Percentiles rank a stretch among this genome's conserved stretches.
phyloP scores from a whole-genome alignment of 805 yeast genomes.

The Pichia exigua region DNA sequence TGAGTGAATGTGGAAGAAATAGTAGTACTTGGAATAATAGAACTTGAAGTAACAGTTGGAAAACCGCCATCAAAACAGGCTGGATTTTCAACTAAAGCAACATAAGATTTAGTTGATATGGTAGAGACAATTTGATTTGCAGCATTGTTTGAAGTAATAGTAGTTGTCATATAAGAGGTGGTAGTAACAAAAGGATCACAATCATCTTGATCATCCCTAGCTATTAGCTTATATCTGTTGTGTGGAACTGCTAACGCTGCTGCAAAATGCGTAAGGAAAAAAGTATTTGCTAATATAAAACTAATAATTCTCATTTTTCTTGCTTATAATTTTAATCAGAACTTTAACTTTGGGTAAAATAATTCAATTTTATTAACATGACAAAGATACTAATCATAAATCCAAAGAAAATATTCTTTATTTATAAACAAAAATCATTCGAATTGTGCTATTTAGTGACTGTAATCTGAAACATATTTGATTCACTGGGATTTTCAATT shows the following conservation, averaged over 20 bases:
- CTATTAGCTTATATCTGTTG: not conserved
- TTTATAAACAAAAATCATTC: not conserved
- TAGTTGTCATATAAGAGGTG: not conserved
- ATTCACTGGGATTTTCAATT: not conserved
- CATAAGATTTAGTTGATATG: not conserved
- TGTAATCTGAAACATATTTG: not conserved
- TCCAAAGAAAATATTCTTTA: not conserved
- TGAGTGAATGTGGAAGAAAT: slow-evolving; percentile 9
- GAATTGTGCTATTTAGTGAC: not conserved
- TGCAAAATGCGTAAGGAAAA: not conserved
- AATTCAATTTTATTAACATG: not conserved
- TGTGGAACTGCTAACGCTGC: not conserved
- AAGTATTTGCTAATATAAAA: not conserved
- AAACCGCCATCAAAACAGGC: not conserved
- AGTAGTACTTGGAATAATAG: not conserved
- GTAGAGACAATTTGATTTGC: not conserved
- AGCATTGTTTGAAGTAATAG: not conserved
- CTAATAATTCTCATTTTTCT: not conserved
- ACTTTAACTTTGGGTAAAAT: not conserved
- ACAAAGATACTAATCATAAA: not conserved
- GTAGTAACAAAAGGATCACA: slow-evolving; percentile 1
- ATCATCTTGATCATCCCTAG: not conserved
- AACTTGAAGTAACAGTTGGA: not conserved
- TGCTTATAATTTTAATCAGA: not conserved
- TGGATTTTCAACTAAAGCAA: not conserved